Evolutionary conservation across 2,329 filamentous ascomycete genomes (phyloP), one percentile per base, ranked within the genome.

Genomic region (Xylariomycetidae sp.): DNA sequence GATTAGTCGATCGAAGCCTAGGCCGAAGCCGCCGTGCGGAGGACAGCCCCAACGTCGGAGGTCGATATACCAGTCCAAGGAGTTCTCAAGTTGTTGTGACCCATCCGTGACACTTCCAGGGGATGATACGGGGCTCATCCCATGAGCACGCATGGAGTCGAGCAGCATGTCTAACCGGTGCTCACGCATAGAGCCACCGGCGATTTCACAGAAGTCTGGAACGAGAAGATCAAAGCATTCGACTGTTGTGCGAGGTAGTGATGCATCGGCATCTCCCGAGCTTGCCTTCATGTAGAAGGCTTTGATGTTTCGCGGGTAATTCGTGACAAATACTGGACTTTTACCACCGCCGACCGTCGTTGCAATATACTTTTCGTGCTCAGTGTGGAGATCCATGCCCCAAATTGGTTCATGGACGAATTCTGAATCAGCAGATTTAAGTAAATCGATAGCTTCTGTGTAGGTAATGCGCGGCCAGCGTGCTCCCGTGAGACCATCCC

Each of bases 141-240:
- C 82, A 42, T 82, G 77, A 15, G 70, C 63, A 25, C 71, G 66
- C 88, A 94, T 94, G 32, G 81, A 80, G 33, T 74, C 64, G 38
- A 83, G 62, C 15, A 94, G 70, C 28, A 80, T 65, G 2, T 74
- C 63, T 22, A 88, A 66, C 27, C 85, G 77, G 61, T 94, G 80
- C 62, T 95, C 88, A 62, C 89, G 87, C 69, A 95, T 78, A 4
- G 88, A 94, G 22, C 89, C 89, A 16, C 89, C 89, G 2, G 84
- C 86, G 30, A 95, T 75, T 62, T 96, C 89, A 55, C 86, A 88
- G 37, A 90, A 72, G 38, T 88, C 85, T 12, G 88, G 88, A 12
- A 95, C 80, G 12, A 96, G 69, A 30, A 96, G 74, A 58, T 96
- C 89, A 56, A 96, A 96, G 63, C 88, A 94, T 39, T 88, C 86